These are phyloP conservation scores for Lodderomyces pseudojiufengensis DNA, from an alignment of 1,139 yeast genomes.

Conservation along the genomic window DNA sequence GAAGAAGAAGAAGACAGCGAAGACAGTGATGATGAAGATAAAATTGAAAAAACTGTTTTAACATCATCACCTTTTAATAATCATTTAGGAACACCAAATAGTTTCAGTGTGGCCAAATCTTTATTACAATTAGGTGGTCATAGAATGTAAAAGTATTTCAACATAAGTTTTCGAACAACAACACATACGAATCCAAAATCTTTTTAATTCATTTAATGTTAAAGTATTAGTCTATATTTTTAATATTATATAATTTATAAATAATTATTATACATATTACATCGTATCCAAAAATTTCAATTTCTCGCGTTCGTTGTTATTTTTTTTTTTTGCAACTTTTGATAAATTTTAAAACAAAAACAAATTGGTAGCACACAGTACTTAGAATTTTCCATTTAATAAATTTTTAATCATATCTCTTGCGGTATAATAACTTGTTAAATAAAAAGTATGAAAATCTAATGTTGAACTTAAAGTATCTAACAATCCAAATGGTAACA, in stretches of 20 bases:
- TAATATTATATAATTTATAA: too few species aligned
- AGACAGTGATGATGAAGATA: conserved; percentile 8
- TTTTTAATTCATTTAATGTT: too few species aligned
- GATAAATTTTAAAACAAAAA: not conserved
- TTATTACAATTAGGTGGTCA: conserved; percentile 42
- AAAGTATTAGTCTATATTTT: too few species aligned
- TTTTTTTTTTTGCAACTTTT: too few species aligned
- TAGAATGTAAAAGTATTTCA: conserved; percentile 11
- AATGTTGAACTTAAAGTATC: conserved; percentile 78
- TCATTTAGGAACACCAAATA: conserved; percentile 46
- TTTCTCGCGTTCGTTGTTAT: too few species aligned
- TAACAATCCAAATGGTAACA: conserved; percentile 93
- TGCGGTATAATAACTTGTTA: conserved; percentile 73
- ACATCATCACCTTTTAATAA: conserved; percentile 32
- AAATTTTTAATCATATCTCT: conserved; percentile 71
- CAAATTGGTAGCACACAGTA: conserved; percentile 1
- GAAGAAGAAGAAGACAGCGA: conserved; percentile 6
- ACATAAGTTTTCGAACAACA: too few species aligned
- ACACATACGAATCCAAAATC: too few species aligned
- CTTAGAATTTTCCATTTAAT: conserved; percentile 60
- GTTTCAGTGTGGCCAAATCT: conserved; percentile 47
- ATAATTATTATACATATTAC: too few species aligned
- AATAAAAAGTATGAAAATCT: conserved; percentile 64
- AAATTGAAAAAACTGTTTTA: conserved; percentile 15
- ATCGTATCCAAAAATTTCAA: too few species aligned